These are phyloP conservation scores for Lodderomyces pseudojiufengensis DNA, from an alignment of 1,139 yeast genomes.

Conservation along the genomic window DNA sequence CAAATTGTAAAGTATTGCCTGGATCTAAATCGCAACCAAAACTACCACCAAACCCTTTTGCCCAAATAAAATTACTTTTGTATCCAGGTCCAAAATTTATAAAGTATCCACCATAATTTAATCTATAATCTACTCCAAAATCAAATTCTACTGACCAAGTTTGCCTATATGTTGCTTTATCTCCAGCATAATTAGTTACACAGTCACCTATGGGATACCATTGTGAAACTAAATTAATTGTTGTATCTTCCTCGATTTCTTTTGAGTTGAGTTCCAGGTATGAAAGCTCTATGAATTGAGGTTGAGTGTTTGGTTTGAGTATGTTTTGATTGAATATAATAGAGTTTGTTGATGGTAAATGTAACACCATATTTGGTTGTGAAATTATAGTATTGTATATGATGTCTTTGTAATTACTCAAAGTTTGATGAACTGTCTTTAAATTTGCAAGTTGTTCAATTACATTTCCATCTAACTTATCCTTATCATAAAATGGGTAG, in stretches of 20 bases:
- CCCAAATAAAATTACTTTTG: slow-evolving; percentile 12
- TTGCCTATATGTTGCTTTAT: slow-evolving; percentile 20
- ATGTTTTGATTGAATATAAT: slow-evolving; percentile 4
- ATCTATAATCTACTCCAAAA: slow-evolving; percentile 15
- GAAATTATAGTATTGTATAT: background rate
- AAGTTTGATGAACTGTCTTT: no score
- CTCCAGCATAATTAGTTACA: slow-evolving; percentile 10
- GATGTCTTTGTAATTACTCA: no score
- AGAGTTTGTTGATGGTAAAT: slow-evolving; percentile 2
- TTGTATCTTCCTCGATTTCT: background rate
- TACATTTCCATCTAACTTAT: no score
- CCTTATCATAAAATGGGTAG: no score
- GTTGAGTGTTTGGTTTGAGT: background rate
- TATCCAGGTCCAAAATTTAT: slow-evolving; percentile 16
- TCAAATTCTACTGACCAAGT: slow-evolving; percentile 21
- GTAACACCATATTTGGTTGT: background rate
- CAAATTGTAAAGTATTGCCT: slow-evolving; percentile 22
- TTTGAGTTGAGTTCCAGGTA: background rate
- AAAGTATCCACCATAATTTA: slow-evolving; percentile 15
- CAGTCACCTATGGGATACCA: slow-evolving; percentile 10
- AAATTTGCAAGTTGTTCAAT: no score
- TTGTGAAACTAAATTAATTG: background rate
- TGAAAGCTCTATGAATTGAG: slow-evolving; percentile 4
- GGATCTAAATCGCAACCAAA: slow-evolving; percentile 20
- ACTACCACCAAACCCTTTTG: slow-evolving; percentile 18